Conservation (phyloP, 495 filamentous ascomycete genomes). For the Aspergillus baeticus region DNA sequence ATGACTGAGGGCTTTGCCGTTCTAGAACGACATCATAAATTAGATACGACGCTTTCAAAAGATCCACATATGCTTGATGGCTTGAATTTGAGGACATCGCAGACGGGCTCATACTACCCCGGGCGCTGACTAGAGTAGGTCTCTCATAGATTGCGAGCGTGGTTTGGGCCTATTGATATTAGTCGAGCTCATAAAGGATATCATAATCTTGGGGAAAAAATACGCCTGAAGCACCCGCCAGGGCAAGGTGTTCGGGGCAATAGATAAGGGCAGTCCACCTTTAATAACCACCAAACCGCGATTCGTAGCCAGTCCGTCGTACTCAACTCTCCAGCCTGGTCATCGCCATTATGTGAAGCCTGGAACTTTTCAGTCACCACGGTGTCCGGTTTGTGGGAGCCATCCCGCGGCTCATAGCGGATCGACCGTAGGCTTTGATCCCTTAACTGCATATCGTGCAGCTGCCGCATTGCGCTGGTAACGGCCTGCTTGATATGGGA, state of each 20-base stretch:
- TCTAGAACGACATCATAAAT: conserved; percentile 36
- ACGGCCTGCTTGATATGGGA: conserved; percentile 26
- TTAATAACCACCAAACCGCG: conserved; percentile 48
- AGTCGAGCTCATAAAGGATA: background rate
- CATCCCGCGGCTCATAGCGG: conserved; percentile 31
- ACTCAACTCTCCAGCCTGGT: conserved; percentile 25
- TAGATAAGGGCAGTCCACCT: conserved; percentile 21
- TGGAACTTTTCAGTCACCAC: conserved; percentile 25
- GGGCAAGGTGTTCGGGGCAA: no score
- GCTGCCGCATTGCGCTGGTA: conserved; percentile 30
- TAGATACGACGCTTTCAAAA: conserved; percentile 45
- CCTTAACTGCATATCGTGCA: conserved; percentile 26
- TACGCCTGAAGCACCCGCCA: no score
- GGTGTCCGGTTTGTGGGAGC: conserved; percentile 28
- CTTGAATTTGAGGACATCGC: conserved; percentile 21
- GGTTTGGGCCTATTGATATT: conserved; percentile 21
- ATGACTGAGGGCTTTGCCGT: conserved; percentile 23
- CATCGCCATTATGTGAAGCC: conserved; percentile 22
- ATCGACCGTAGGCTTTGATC: conserved; percentile 33
- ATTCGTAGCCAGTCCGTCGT: conserved; percentile 40
- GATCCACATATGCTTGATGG: conserved; percentile 40
- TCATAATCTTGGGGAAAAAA: background rate
- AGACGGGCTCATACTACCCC: conserved; percentile 29
- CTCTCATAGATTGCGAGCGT: conserved; percentile 27
- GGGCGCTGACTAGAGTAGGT: conserved; percentile 21